phyloP scores from a whole-genome alignment of 2,329 filamentous ascomycete species.

The Chrysoporthe austroafricana region DNA sequence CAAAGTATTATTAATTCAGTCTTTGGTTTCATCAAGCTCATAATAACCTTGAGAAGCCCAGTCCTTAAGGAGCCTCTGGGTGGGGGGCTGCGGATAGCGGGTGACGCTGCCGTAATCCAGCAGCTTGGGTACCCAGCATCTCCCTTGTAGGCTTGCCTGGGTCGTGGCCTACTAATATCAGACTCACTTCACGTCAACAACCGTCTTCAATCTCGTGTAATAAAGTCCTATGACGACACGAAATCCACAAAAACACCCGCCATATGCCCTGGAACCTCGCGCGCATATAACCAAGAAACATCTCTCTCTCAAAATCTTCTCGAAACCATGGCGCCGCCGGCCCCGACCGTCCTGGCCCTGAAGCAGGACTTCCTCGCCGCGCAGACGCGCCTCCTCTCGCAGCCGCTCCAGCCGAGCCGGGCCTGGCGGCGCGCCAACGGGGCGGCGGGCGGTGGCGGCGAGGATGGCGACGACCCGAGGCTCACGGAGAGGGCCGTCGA shows the following conservation, averaged over 20 bases:
- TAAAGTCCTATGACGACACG: not conserved
- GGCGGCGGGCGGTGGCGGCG: slow-evolving; percentile 40
- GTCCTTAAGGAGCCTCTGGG: not conserved
- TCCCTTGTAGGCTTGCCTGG: not conserved
- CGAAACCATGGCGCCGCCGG: slow-evolving; percentile 34
- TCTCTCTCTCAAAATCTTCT: not conserved
- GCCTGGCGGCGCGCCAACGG: slow-evolving; percentile 53
- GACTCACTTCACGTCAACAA: not conserved
- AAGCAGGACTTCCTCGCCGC: slow-evolving; percentile 67
- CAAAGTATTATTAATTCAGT: too few species aligned
- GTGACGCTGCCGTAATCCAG: not conserved
- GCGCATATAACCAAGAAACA: not conserved
- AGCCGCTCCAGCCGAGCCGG: slow-evolving; percentile 59
- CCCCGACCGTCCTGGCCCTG: slow-evolving; percentile 62
- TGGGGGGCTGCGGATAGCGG: not conserved
- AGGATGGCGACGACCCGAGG: not conserved
- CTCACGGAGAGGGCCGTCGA: slow-evolving; percentile 57
- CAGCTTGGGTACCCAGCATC: not conserved
- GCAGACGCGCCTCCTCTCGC: slow-evolving; percentile 66
- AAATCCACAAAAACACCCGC: not conserved
- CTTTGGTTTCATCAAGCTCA: too few species aligned
- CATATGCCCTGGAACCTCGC: too few species aligned
- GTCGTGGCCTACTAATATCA: not conserved
- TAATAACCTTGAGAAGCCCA: too few species aligned
- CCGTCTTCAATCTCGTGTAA: not conserved